A percentile compares a stretch with the other conserved stretches of the same genome.
Evolutionary conservation across 2,329 filamentous ascomycete genomes (phyloP).

Genomic region (Phialophora tarda): DNA sequence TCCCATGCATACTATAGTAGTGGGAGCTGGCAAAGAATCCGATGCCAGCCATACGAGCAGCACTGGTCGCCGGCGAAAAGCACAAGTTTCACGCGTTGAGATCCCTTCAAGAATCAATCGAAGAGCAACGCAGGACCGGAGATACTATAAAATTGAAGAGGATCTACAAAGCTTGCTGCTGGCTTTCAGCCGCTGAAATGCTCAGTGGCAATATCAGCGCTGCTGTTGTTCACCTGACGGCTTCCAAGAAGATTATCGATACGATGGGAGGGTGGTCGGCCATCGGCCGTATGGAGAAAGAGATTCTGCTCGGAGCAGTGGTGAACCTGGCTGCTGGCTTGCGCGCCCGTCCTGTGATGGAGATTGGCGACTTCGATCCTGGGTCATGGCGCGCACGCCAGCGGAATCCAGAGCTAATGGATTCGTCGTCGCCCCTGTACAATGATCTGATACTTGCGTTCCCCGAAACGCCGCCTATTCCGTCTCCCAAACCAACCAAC

Average conservation of each 20-base stretch:
- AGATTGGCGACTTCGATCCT: slow-evolving; percentile 17
- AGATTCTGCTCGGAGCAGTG: slow-evolving; percentile 13
- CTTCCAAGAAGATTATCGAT: slow-evolving; percentile 13
- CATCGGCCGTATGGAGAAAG: slow-evolving; percentile 10
- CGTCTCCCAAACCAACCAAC: not conserved
- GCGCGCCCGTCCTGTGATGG: slow-evolving; percentile 12
- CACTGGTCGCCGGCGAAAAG: slow-evolving; percentile 6
- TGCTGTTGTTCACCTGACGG: slow-evolving; percentile 13
- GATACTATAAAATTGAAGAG: not conserved
- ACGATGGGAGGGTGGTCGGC: slow-evolving; percentile 15
- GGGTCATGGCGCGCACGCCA: slow-evolving; percentile 5
- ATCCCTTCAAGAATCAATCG: slow-evolving; percentile 8
- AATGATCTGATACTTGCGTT: slow-evolving; percentile 1
- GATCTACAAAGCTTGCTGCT: slow-evolving; percentile 4
- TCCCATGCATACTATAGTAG: slow-evolving; percentile 17
- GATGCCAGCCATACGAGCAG: slow-evolving; percentile 5
- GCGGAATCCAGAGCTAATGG: not conserved
- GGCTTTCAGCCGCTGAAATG: slow-evolving; percentile 11
- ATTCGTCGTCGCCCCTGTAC: not conserved
- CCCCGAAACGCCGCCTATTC: not conserved
- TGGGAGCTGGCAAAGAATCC: slow-evolving; percentile 6
- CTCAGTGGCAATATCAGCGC: slow-evolving; percentile 12
- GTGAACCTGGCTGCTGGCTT: slow-evolving; percentile 7
- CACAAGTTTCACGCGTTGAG: slow-evolving; percentile 14
- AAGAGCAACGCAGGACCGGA: slow-evolving; percentile 3